Evolutionary conservation across 441 rosid genomes (phyloP).

Genomic region (Breynia disticha): DNA sequence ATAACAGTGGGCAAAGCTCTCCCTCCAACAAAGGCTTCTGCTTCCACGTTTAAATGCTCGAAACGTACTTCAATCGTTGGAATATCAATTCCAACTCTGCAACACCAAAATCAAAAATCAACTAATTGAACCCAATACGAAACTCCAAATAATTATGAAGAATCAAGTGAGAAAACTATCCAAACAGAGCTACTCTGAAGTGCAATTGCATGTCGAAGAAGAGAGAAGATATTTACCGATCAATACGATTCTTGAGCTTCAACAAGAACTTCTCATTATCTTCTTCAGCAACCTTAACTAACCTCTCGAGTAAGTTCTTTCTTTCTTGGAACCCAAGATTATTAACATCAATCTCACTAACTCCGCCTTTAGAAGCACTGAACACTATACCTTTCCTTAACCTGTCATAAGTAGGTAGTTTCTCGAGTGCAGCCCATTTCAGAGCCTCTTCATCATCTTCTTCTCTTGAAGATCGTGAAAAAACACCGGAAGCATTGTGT

Average conservation of each 20-base stretch:
- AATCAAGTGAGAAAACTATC: background rate
- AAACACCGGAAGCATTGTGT: constrained; percentile 18
- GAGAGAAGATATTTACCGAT: constrained; percentile 25
- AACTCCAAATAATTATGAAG: background rate
- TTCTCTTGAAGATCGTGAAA: constrained; percentile 38
- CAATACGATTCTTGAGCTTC: constrained; percentile 59
- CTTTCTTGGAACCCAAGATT: constrained; percentile 45
- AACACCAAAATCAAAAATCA: background rate
- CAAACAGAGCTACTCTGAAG: constrained; percentile 3
- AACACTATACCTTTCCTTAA: constrained; percentile 53
- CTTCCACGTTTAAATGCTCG: constrained; percentile 52
- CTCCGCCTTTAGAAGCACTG: constrained; percentile 22
- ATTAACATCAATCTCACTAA: constrained; percentile 33
- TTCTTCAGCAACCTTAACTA: constrained; percentile 50
- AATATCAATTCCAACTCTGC: constrained; percentile 51
- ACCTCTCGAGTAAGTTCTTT: constrained; percentile 36
- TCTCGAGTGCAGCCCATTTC: constrained; percentile 65
- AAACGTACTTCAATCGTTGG: constrained; percentile 67
- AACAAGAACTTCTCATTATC: constrained; percentile 58
- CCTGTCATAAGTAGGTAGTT: constrained; percentile 54
- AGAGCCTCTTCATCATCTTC: constrained; percentile 71
- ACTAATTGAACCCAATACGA: too few species aligned
- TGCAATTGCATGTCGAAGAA: background rate
- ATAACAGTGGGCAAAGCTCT: constrained; percentile 54
- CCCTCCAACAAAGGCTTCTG: constrained; percentile 48